Evolutionary conservation across 495 filamentous ascomycete species (phyloP).

Genomic region (Penicillium diatomitis): DNA sequence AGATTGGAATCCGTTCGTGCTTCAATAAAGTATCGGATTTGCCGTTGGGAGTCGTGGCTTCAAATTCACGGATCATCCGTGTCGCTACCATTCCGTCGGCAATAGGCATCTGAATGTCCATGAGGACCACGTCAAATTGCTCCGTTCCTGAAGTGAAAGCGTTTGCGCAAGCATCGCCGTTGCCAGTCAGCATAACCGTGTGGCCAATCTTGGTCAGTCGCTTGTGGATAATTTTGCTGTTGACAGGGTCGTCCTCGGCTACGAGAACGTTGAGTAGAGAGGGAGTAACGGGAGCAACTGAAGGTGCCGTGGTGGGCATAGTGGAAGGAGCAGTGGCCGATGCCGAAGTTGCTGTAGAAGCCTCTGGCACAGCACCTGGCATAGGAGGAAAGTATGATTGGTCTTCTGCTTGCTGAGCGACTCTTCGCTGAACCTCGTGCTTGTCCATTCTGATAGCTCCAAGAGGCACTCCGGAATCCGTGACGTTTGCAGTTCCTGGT

Average conservation of each 20-base stretch:
- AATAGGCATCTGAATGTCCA: constrained; percentile 99
- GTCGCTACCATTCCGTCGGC: constrained; percentile 80
- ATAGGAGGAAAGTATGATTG: constrained; percentile 15
- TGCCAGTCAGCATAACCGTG: constrained; percentile 60
- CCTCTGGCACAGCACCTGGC: background rate
- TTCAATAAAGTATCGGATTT: constrained; percentile 46
- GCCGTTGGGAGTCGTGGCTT: constrained; percentile 36
- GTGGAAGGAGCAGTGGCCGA: constrained; percentile 1
- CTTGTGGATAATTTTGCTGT: constrained; percentile 80
- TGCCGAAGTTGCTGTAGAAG: constrained; percentile 2
- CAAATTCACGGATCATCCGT: constrained; percentile 68
- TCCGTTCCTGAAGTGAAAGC: constrained; percentile 50
- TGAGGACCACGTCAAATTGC: constrained; percentile 76
- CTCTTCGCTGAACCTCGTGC: constrained; percentile 11
- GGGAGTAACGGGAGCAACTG: constrained; percentile 9
- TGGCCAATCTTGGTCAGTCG: constrained; percentile 75
- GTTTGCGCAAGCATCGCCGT: constrained; percentile 79
- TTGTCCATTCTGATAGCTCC: constrained; percentile 35
- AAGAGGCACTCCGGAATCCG: constrained; percentile 31
- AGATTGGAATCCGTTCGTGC: constrained; percentile 55
- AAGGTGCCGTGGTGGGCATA: background rate
- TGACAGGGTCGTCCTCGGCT: constrained; percentile 90
- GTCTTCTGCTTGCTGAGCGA: constrained; percentile 2
- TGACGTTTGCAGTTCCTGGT: constrained; percentile 30
- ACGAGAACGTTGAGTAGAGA: constrained; percentile 55